Conservation (phyloP, 495 filamentous ascomycete species). For the Aspergillus affinis region DNA sequence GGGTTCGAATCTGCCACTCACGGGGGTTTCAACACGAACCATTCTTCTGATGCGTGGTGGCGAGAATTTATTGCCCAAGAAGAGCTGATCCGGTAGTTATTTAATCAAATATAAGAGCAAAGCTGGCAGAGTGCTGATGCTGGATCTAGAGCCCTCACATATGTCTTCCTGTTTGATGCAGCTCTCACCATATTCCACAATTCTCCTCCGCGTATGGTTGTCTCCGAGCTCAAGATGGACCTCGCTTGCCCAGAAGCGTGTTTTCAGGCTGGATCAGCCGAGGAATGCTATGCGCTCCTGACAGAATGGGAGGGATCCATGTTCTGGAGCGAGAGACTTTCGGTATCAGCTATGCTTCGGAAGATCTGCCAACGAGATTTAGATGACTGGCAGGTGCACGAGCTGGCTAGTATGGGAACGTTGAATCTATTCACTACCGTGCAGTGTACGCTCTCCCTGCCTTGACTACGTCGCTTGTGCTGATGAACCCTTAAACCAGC, state of each 20-base stretch:
- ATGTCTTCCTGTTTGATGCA: conserved; percentile 25
- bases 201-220: conserved; percentile 24
- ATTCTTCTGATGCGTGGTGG: conserved; percentile 21
- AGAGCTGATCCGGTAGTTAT: conserved; percentile 19
- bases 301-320: conserved; percentile 18
- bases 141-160: conserved; percentile 20
- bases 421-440: conserved; percentile 29
- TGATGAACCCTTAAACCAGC: conserved; percentile 5
- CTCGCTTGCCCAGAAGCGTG: conserved; percentile 26
- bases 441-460: conserved; percentile 18
- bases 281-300: conserved; percentile 16
- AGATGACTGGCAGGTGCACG: conserved; percentile 14
- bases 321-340: conserved; percentile 23
- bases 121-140: background rate
- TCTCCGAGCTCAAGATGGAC: conserved; percentile 26
- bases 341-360: conserved; percentile 22
- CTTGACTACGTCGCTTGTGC: background rate
- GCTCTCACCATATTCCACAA: conserved; percentile 28
- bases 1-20: conserved; percentile 21
- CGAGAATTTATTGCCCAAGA: conserved; percentile 22
- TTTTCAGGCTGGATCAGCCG: conserved; percentile 25
- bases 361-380: conserved; percentile 23
- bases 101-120: background rate
- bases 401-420: conserved; percentile 24
- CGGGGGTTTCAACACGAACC: conserved; percentile 5